Evolutionary conservation across 305 asterid species (phyloP).

Genomic region (Solanum hybrid): DNA sequence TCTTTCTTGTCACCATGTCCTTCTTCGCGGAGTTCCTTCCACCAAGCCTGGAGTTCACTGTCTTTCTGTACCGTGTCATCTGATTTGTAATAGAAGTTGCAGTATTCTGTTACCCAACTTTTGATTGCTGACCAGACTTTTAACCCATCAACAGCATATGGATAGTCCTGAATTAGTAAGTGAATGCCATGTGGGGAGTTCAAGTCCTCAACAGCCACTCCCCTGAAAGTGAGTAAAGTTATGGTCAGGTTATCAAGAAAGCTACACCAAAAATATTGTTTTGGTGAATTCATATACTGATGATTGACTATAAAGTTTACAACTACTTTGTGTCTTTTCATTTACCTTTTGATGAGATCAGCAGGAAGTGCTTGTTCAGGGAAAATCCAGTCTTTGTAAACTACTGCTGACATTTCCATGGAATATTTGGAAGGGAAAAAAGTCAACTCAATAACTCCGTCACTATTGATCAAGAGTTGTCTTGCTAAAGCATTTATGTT

Average conservation of each 20-base stretch:
- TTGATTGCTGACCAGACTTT: conserved; percentile 77
- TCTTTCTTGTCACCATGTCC: conserved; percentile 78
- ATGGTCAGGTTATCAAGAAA: not conserved
- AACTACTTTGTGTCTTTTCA: not conserved
- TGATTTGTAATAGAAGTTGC: conserved; percentile 45
- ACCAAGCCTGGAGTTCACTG: conserved; percentile 69
- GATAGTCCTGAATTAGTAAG: conserved; percentile 68
- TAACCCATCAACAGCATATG: conserved; percentile 86
- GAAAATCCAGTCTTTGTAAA: conserved; percentile 61
- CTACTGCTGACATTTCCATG: conserved; percentile 58
- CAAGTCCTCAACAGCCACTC: conserved; percentile 57
- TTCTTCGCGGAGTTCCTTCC: conserved; percentile 61
- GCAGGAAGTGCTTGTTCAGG: conserved; percentile 76
- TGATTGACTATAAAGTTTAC: not conserved
- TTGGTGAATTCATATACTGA: not conserved
- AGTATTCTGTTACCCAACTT: conserved; percentile 66
- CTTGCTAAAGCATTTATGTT: conserved; percentile 65
- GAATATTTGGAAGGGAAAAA: conserved; percentile 56
- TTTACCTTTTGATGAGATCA: conserved; percentile 68
- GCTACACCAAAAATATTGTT: not conserved
- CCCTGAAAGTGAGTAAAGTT: conserved; percentile 32
- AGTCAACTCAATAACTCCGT: conserved; percentile 48
- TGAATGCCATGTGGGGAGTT: conserved; percentile 51
- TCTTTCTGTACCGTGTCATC: conserved; percentile 38
- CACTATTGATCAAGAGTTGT: conserved; percentile 53